Evolutionary conservation across 257 asterid species (phyloP).

Genomic region (Fraxinus quadrangulata): DNA sequence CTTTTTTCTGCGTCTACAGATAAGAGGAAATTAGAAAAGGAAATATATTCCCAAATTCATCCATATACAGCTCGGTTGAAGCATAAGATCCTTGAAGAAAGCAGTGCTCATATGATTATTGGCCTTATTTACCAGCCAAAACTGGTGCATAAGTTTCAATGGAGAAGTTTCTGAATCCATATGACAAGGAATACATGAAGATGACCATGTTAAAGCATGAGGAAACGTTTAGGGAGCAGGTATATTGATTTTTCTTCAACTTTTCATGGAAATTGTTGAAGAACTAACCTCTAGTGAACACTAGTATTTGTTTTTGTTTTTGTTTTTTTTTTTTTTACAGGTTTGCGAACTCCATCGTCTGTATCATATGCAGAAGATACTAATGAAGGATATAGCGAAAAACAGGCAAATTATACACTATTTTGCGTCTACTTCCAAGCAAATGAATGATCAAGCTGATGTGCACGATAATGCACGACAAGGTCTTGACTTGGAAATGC

Average conservation of each 20-base stretch:
- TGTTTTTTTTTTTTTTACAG: slow-evolving; percentile 15
- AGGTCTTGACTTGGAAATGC: slow-evolving; percentile 33
- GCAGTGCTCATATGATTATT: background rate
- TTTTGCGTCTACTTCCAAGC: slow-evolving; percentile 11
- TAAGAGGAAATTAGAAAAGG: background rate
- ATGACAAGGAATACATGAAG: slow-evolving; percentile 53
- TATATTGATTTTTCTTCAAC: slow-evolving; percentile 4
- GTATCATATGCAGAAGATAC: slow-evolving; percentile 45
- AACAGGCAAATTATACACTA: slow-evolving; percentile 10
- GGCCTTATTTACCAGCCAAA: background rate
- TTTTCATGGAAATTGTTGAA: too few relatives aligned
- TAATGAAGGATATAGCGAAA: slow-evolving; percentile 39
- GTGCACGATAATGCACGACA: slow-evolving; percentile 8
- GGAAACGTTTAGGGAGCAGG: slow-evolving; percentile 55
- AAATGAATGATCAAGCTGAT: slow-evolving; percentile 13
- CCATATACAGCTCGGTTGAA: too few relatives aligned
- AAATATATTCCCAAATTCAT: too few relatives aligned
- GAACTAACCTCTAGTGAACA: too few relatives aligned
- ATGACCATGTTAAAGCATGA: slow-evolving; percentile 57
- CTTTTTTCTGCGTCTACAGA: background rate
- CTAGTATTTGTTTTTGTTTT: too few relatives aligned
- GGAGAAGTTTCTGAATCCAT: slow-evolving; percentile 50
- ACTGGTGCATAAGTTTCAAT: slow-evolving; percentile 22
- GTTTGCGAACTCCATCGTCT: slow-evolving; percentile 59
- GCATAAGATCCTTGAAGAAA: background rate